Percentiles rank a stretch among this genome's conserved stretches.
Conservation (phyloP, 163 green algal species). For the Volvox carteri region DNA sequence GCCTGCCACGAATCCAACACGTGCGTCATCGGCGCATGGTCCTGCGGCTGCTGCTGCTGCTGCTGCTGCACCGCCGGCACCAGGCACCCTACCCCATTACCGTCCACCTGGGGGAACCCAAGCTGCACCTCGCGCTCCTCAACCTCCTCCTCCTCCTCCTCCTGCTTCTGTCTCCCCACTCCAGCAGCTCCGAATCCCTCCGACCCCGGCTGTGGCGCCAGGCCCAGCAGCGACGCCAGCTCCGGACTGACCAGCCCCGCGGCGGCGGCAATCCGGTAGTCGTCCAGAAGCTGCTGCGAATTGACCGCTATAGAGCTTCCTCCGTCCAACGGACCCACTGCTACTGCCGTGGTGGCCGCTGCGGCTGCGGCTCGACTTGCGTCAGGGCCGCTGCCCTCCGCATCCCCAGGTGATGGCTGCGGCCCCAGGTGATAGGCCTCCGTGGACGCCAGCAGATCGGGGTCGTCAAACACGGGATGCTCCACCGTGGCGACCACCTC, state of each 20-base stretch:
- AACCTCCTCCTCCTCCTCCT: slow-evolving; percentile 26
- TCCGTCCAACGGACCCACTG: too few relatives aligned
- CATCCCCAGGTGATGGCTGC: not conserved
- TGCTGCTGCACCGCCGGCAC: too few relatives aligned
- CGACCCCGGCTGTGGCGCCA: not conserved
- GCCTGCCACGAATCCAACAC: too few relatives aligned
- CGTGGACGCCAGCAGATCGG: not conserved
- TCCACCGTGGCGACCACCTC: not conserved
- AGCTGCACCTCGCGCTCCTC: too few relatives aligned
- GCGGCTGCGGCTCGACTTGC: too few relatives aligned
- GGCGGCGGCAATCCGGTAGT: slow-evolving; percentile 31
- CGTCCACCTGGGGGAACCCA: too few relatives aligned
- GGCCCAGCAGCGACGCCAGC: slow-evolving; percentile 36
- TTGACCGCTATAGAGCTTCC: too few relatives aligned
- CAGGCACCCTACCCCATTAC: too few relatives aligned
- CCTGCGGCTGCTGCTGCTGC: too few relatives aligned
- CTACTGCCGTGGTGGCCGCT: not conserved
- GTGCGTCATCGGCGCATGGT: too few relatives aligned
- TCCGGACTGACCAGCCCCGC: slow-evolving; percentile 38
- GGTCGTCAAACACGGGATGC: slow-evolving; percentile 13
- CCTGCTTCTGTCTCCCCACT: not conserved
- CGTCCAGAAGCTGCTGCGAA: slow-evolving; percentile 27
- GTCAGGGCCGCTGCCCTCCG: too few relatives aligned
- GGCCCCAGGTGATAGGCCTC: not conserved
- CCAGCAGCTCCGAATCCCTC: not conserved